These are phyloP conservation scores for Sonneratia caseolaris DNA, from an alignment of 345 rosid species.

Conservation along the genomic window DNA sequence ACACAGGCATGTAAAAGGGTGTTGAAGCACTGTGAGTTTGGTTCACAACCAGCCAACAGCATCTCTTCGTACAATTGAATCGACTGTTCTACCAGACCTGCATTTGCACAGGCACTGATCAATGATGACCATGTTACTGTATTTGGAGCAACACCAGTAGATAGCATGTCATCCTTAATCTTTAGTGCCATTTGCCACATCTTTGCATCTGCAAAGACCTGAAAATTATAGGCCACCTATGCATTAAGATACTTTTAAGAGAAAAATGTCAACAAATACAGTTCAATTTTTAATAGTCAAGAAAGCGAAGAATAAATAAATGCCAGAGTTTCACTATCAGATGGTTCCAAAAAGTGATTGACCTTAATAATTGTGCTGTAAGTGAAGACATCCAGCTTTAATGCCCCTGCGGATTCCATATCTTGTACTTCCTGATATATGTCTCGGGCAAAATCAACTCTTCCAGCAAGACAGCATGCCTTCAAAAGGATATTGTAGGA, in stretches of 20 bases:
- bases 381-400: constrained; percentile 80
- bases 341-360: constrained; percentile 8
- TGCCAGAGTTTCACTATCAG: background rate
- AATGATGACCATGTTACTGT: constrained; percentile 79
- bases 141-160: constrained; percentile 62
- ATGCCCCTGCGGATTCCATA: constrained; percentile 47
- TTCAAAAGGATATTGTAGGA: constrained; percentile 86
- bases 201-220: constrained; percentile 87
- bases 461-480: constrained; percentile 76
- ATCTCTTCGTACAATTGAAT: constrained; percentile 68
- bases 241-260: background rate
- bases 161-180: constrained; percentile 78
- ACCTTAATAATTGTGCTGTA: constrained; percentile 92
- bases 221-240: constrained; percentile 14
- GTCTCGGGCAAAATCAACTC: constrained; percentile 76
- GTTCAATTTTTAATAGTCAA: background rate
- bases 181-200: constrained; percentile 80
- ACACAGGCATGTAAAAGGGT: constrained; percentile 83
- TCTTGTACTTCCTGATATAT: constrained; percentile 64
- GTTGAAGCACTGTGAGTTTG: constrained; percentile 81
- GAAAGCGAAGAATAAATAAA: background rate
- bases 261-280: background rate
- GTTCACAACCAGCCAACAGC: constrained; percentile 75
- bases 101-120: constrained; percentile 88
- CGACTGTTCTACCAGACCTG: constrained; percentile 78